These are phyloP conservation scores for Biscutella auriculata DNA, from an alignment of 441 rosid genomes.

Conservation along the genomic window DNA sequence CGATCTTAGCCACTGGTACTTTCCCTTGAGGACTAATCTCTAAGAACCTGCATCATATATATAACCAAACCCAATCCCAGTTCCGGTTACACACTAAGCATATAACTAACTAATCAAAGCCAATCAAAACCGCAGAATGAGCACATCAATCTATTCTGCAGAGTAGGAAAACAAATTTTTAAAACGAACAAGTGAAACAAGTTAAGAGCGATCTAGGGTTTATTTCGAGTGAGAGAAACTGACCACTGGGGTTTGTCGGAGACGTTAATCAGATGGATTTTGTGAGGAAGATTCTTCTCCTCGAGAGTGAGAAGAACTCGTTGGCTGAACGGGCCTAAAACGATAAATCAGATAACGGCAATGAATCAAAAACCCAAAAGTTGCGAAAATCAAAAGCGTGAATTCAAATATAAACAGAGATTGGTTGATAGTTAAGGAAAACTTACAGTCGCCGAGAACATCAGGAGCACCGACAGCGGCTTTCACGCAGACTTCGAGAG, in stretches of 20 bases:
- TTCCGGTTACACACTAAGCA: no score
- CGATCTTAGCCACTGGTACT: constrained; percentile 65
- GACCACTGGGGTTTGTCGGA: constrained; percentile 77
- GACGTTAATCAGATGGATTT: constrained; percentile 42
- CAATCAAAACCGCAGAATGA: not conserved
- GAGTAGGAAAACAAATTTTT: not conserved
- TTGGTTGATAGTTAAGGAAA: not conserved
- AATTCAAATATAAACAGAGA: not conserved
- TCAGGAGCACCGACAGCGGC: constrained; percentile 74
- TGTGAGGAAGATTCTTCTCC: constrained; percentile 65
- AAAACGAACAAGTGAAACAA: no score
- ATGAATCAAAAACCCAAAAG: not conserved
- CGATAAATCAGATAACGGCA: not conserved
- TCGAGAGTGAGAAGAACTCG: constrained; percentile 64
- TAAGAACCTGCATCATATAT: constrained; percentile 48
- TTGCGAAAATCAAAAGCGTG: not conserved
- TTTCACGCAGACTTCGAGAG: constrained; percentile 72
- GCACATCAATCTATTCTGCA: no score
- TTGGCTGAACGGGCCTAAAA: constrained; percentile 71
- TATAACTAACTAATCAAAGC: not conserved
- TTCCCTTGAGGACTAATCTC: constrained; percentile 77
- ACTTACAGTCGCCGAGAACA: constrained; percentile 65
- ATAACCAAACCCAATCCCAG: no score
- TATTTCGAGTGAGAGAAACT: not conserved
- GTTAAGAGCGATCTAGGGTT: not conserved